Percentiles rank a stretch among this genome's conserved stretches.
phyloP scores from a whole-genome alignment of 106 monocot species.

The Dioscorea alata region DNA sequence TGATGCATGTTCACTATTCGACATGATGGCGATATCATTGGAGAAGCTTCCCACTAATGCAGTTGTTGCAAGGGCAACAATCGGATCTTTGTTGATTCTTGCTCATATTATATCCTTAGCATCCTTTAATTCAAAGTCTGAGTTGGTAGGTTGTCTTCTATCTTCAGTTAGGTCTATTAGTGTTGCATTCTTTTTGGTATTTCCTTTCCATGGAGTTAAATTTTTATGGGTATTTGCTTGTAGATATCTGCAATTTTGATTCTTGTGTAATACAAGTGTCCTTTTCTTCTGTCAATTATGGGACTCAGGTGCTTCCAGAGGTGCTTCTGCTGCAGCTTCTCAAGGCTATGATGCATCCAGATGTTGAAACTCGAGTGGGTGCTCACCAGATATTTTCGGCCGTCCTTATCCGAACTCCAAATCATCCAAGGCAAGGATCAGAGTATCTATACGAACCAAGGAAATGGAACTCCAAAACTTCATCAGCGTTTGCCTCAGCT shows the following conservation, averaged over 20 bases:
- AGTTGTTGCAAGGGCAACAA: conserved; percentile 69
- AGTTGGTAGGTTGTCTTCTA: conserved; percentile 22
- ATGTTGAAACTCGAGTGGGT: conserved; percentile 78
- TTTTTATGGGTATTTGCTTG: neutral
- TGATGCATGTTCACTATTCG: conserved; percentile 64
- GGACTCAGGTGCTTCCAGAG: conserved; percentile 75
- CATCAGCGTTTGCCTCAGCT: conserved; percentile 80
- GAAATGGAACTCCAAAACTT: conserved; percentile 63
- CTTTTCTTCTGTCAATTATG: conserved; percentile 7
- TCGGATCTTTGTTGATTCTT: conserved; percentile 85
- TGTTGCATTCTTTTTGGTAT: neutral
- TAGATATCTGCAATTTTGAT: neutral
- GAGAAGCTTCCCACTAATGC: conserved; percentile 61
- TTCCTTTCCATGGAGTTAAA: neutral
- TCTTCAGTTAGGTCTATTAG: neutral
- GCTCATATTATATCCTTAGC: conserved; percentile 69
- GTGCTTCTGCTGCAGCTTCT: conserved; percentile 71
- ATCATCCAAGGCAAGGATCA: conserved; percentile 38
- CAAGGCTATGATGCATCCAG: conserved; percentile 89
- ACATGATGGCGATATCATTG: conserved; percentile 78
- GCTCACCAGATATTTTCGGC: conserved; percentile 79
- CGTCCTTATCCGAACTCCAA: conserved; percentile 49
- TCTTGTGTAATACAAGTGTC: neutral
- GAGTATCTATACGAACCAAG: conserved; percentile 50
- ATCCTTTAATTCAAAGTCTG: conserved; percentile 28